Conservation (phyloP, 1,139 yeast genomes). For the Candida pseudocylindracea region DNA sequence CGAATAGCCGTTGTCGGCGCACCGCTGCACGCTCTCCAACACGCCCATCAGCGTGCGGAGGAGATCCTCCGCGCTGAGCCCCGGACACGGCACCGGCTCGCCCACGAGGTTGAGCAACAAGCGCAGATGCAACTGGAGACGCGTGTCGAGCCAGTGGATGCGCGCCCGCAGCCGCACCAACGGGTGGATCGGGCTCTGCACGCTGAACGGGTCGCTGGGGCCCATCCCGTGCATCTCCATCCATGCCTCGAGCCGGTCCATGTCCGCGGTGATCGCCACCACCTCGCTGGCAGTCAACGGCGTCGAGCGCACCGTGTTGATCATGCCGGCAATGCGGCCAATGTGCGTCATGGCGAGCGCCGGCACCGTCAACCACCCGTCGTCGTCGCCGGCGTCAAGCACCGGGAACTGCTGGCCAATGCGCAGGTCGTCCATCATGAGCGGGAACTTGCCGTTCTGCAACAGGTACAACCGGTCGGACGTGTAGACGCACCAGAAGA, state of each 20-base stretch:
- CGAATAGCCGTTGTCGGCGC: constrained; percentile 13
- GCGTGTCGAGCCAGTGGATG: constrained; percentile 17
- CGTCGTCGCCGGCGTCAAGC: constrained; percentile 15
- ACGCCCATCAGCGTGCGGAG: constrained; percentile 16
- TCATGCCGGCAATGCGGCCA: constrained; percentile 14
- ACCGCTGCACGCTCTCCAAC: constrained; percentile 11
- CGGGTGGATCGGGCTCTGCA: constrained; percentile 1
- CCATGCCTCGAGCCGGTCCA: constrained; percentile 12
- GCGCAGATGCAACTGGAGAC: constrained; percentile 16
- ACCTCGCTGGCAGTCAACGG: constrained; percentile 11
- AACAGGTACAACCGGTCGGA: constrained; percentile 32
- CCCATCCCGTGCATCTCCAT: constrained; percentile 14
- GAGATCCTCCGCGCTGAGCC: constrained; percentile 13
- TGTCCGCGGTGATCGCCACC: constrained; percentile 14
- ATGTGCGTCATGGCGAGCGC: constrained; percentile 24
- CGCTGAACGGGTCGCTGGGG: constrained; percentile 9
- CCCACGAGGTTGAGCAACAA: constrained; percentile 14
- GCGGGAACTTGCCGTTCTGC: constrained; percentile 25
- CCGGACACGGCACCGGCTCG: constrained; percentile 10
- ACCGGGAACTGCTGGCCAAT: constrained; percentile 12
- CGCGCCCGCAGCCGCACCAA: constrained; percentile 16
- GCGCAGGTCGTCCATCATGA: constrained; percentile 18
- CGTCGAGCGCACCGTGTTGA: constrained; percentile 10
- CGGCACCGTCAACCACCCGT: constrained; percentile 26
- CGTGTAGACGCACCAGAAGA: constrained; percentile 35